Base-by-base conservation (phyloP, 306 rosid species). In the barrel medic (Medicago truncatula) region DNA sequence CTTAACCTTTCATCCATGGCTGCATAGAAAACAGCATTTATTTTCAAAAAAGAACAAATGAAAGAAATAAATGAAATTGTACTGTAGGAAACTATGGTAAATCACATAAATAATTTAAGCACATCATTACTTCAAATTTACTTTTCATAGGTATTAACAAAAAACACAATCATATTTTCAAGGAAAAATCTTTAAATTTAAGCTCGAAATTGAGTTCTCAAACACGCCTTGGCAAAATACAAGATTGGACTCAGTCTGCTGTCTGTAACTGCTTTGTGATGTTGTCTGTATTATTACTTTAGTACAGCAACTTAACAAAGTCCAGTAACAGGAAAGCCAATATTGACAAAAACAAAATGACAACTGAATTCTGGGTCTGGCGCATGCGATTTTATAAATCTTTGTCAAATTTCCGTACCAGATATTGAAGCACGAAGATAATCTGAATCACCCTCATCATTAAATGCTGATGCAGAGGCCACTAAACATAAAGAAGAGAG, bases 1-100 rank as follows among this genome's bases (percentile, higher is more conserved):
- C 90, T 84, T 84, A 94, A 57, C 68, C 98, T 87, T 88, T 94
- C 98, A 83, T 94, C 97, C 97, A 94, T 90, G 79, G 98, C 98
- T 94, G 92, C 87, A 81, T 84, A 77, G 41, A 78, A 47, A 77
- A 77, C 63, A 74, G 49, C 72, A 39, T 64, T 59, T 13, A 38
- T 9, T 53, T 18, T 50, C 38, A 41, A 66, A 20, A 46, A n/a
- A 69, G 28, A 57, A 47, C 9, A 16, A 59, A 39, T 4, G 59
- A 81, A 79, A 73, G 28, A 82, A 73, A 77, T 28, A 40, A 59
- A 78, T 63, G 72, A 18, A 68, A 20, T 71, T 59, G 34, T 40
- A 72, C 34, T 14, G 47, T 23, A 14, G 25, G 3, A 54, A 66
- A 62, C 53, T 36, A 52, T 40, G 28, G 67, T 57, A 23, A 50